phyloP scores from a whole-genome alignment of 2,329 filamentous ascomycete genomes.

The Orbilia javanica region DNA sequence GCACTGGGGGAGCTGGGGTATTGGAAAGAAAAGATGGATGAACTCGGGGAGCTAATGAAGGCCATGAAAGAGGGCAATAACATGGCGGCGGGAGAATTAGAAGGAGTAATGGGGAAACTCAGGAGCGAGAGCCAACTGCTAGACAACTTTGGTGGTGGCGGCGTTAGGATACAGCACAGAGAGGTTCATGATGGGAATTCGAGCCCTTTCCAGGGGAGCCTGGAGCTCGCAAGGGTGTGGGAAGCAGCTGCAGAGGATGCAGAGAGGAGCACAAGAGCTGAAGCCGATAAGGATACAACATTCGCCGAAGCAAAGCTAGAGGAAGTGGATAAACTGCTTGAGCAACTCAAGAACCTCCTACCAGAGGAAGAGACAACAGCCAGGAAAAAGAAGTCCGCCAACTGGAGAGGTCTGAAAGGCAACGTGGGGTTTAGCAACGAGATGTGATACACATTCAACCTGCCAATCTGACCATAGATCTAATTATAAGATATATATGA shows the following conservation, averaged over 20 bases:
- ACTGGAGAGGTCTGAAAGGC: constrained; percentile 49
- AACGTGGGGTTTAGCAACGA: constrained; percentile 45
- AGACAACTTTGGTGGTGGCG: constrained; percentile 42
- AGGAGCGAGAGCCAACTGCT: constrained; percentile 50
- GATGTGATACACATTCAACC: not conserved
- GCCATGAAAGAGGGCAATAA: constrained; percentile 47
- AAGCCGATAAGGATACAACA: constrained; percentile 32
- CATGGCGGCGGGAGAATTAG: constrained; percentile 37
- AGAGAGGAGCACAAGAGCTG: constrained; percentile 38
- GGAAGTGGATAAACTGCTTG: constrained; percentile 38
- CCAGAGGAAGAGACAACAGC: constrained; percentile 21
- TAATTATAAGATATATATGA: not conserved
- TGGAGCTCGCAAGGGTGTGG: constrained; percentile 48
- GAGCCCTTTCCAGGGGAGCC: constrained; percentile 32
- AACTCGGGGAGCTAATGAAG: constrained; percentile 47
- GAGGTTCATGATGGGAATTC: constrained; percentile 5
- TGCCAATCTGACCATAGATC: not conserved
- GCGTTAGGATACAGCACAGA: constrained; percentile 20
- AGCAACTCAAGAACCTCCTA: constrained; percentile 25
- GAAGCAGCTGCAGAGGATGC: constrained; percentile 54
- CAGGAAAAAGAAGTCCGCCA: constrained; percentile 25
- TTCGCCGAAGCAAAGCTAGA: constrained; percentile 34
- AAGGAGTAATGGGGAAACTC: constrained; percentile 42
- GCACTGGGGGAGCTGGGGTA: constrained; percentile 45
- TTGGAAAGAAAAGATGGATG: constrained; percentile 43